Evolutionary conservation across 305 asterid species (phyloP), one percentile per base, ranked within the genome.

Genomic region (Rubia peregrina): DNA sequence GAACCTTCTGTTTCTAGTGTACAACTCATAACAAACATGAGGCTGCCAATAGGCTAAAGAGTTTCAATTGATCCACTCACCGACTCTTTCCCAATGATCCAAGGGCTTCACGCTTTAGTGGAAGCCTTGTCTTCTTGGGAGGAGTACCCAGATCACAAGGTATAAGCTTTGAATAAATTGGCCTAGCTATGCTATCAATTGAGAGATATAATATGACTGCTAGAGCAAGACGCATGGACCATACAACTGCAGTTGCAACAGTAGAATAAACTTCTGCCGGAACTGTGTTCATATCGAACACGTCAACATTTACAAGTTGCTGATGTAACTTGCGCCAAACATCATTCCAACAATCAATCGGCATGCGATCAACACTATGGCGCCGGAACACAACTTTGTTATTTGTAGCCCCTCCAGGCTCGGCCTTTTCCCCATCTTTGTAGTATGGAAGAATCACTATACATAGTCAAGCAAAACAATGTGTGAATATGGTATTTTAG

Each of bases 161-260:
- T 78, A 94, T 91, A 73, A 88, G 77, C 77, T 94, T 94, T 17
- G 88, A 78, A 74, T 94, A 94, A 69, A 94, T 94, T 65, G 98
- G 98, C 72, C 96, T 88, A 86, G 77, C 85, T 76, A 74, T 81
- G 73, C 78, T 94, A 82, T 94, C 98, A 71, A 94, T 94, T 92
- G 95, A 94, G 69, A 91, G 75, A 78, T 89, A 94, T 12, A 94
- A 73, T 61, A 83, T 86, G 77, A 94, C 85, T 63, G 96, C 79
- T 81, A 94, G 88, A 66, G 96, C 97, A 67, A 91, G 97, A 83
- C 98, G 86, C 98, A 91, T 89, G 68, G 95, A 87, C 98, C 98
- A 94, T 79, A 94, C 95, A 77, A 89, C 97, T 69, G 93, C 95
- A 76, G 91, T 85, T 70, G 95, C 88, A 69, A 91, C 89, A 82